A percentile compares a stretch with the other conserved stretches of the same genome.
Evolutionary conservation across 257 asterid species (phyloP).

Genomic region (Salvia hispanica): DNA sequence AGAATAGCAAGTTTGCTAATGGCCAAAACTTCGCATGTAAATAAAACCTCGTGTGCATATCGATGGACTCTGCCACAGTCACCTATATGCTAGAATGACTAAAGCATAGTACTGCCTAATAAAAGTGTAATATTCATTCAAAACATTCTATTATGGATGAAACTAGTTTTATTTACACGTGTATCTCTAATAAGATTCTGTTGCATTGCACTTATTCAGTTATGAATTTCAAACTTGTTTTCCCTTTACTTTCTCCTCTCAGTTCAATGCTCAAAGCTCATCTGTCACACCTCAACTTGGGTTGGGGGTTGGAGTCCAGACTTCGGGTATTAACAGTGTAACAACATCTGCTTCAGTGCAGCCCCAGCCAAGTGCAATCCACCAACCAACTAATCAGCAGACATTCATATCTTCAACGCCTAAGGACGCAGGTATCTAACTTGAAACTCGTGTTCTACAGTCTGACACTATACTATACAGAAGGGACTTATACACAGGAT

Average conservation of each 20-base stretch:
- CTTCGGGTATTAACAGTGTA: conserved; percentile 60
- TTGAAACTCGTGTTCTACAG: not conserved
- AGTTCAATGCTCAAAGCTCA: conserved; percentile 89
- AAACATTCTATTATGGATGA: conserved; percentile 16
- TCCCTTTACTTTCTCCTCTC: conserved; percentile 38
- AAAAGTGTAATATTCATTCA: conserved; percentile 1
- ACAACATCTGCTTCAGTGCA: conserved; percentile 64
- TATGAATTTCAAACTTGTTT: conserved; percentile 3
- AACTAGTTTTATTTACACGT: not conserved
- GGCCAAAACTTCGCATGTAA: too few species aligned
- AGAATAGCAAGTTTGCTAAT: too few species aligned
- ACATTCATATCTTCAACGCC: conserved; percentile 49
- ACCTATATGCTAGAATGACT: conserved; percentile 10
- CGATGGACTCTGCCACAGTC: not conserved
- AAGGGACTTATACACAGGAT: conserved; percentile 8
- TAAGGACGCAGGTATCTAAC: conserved; percentile 65
- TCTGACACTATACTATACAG: conserved; percentile 2
- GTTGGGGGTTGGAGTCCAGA: conserved; percentile 67
- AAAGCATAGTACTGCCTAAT: too few species aligned
- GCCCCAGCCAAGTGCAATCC: conserved; percentile 62
- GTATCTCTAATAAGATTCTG: conserved; percentile 6
- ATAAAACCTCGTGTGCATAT: not conserved
- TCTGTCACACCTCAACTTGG: conserved; percentile 71
- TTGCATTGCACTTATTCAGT: conserved; percentile 17
- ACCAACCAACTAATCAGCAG: conserved; percentile 71